Base-by-base conservation (phyloP, 306 rosid species). In the Cicer yamashitae region DNA sequence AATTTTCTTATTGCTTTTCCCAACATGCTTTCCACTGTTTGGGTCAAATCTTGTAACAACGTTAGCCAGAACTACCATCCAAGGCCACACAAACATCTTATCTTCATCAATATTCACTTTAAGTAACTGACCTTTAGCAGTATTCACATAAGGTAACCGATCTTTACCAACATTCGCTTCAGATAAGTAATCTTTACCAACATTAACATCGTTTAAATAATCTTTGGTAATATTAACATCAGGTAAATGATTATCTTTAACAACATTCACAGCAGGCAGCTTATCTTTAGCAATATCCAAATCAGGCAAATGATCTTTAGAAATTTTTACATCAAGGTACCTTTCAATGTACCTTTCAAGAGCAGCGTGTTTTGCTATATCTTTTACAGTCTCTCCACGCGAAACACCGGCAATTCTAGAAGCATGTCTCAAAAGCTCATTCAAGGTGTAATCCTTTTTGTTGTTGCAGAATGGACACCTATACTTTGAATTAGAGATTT, bases 61-160 rank as follows among this genome's bases (percentile, higher is more conserved):
- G 71, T 91, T 94, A 10, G 93, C 97, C 76, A 94, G 53, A 77
- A 91, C 59, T 2, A 91, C 96, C 89, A 77, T 75, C 87, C 90
- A 86, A 52, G 92, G 92, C 80, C 90, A 90, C 57, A 90, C 97
- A 86, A 88, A 86, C 20, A 70, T 8, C 13, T 86, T 84, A 47
- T 82, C 82, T 9, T 84, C 80, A 8, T 4, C 8, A 6, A 39
- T 57, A 64, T 44, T 30, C 65, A 0, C 17, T 6, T 8, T 6
- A 1, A 22, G 7, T 25, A 14, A 18, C 72, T 4, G 61, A 30
- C 25, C 7, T 2, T 53, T 18, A 18, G 34, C 30, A 44, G 6
- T 8, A 64, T 56, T 15, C 44, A 5, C 47, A 66, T 18, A 8
- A 54, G 71, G 7, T 7, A 14, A 17, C 25, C 10, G 11, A 30